Conservation (phyloP, 169 alveolate species). For the Plasmodium billcollinsi region DNA sequence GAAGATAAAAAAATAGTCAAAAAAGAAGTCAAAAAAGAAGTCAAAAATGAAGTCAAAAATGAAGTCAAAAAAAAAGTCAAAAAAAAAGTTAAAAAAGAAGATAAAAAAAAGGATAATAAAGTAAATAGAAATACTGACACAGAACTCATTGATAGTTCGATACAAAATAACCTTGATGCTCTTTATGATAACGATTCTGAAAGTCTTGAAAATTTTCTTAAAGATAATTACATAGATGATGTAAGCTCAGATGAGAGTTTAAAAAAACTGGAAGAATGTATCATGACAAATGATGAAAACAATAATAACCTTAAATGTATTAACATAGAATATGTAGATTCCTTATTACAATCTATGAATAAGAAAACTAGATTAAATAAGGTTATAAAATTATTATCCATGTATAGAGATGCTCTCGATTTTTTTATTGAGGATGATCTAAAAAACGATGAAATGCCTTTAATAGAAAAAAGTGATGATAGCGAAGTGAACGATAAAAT, state of each 20-base stretch:
- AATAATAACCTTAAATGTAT: constrained; percentile 1
- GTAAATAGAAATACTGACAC: background rate
- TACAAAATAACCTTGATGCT: too few relatives aligned
- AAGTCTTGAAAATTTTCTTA: constrained; percentile 31
- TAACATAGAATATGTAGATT: constrained; percentile 22
- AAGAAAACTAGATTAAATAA: constrained; percentile 35
- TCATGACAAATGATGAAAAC: constrained; percentile 1
- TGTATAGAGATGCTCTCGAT: constrained; percentile 43
- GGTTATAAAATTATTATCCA: constrained; percentile 31
- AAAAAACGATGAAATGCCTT: constrained; percentile 20
- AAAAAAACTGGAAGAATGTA: background rate
- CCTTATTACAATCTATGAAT: constrained; percentile 18
- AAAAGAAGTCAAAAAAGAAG: background rate
- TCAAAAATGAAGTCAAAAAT: background rate
- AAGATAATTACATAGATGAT: constrained; percentile 6
- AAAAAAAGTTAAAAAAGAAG: background rate
- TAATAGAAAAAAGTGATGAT: background rate
- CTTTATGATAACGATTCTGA: too few relatives aligned
- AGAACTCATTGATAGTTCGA: background rate
- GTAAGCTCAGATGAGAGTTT: constrained; percentile 33
- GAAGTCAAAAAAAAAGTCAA: background rate
- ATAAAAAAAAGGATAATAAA: background rate
- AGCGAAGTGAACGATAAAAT: background rate
- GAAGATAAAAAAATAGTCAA: background rate
- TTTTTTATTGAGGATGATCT: constrained; percentile 29